Base-by-base conservation (phyloP, 106 monocot genomes). In the Gastrodia elata region DNA sequence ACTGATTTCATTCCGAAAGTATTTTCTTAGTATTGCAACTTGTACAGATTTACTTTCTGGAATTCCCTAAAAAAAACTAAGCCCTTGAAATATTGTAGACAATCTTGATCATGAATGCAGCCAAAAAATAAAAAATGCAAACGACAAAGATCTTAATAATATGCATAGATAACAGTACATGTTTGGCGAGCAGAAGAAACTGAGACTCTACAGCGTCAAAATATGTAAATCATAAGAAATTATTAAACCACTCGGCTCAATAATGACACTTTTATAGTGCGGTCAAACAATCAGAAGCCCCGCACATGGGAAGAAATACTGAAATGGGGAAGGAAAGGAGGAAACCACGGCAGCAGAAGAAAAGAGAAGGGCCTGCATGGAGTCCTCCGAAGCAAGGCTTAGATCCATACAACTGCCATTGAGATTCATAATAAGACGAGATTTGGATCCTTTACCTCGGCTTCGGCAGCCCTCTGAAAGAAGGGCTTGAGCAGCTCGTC, bases 401-500 rank as follows among this genome's bases (percentile, higher is more conserved):
- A n/a, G 3, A 69, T 11, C n/a, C 22, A 25, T 13, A 20, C n/a
- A 26, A 69, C 24, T 26, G 39, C 5, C 38, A 49, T 24, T 38
- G 43, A 49, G 46, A 49, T 18, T 0, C 16, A 32, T n/a, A 71
- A n/a, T 8, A 38, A 42, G 32, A 28, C 15, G 43, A 52, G 52
- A 52, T 52, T 3, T 1, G 71, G 8, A 49, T 72, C 0, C 13
- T 2, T 49, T 71, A 77, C 77, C 77, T 77, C 77, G 39, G 77
- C 77, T 69, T 71, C 71, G 0, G 61, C 40, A 20, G 77, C 77
- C 71, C 77, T 77, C 30, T 77, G 59, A 26, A 42, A 77, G 34
- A 77, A 77, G 41, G 77, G 77, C 71, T 77, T 77, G 10, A 77
- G 77, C 39, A 64, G 9, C 39, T 77, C 71, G n/a, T 71, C 77